Evolutionary conservation across 148 eudicot genomes (phyloP), one percentile per base, ranked within the genome.

Genomic region (Rhododendron ovatum): DNA sequence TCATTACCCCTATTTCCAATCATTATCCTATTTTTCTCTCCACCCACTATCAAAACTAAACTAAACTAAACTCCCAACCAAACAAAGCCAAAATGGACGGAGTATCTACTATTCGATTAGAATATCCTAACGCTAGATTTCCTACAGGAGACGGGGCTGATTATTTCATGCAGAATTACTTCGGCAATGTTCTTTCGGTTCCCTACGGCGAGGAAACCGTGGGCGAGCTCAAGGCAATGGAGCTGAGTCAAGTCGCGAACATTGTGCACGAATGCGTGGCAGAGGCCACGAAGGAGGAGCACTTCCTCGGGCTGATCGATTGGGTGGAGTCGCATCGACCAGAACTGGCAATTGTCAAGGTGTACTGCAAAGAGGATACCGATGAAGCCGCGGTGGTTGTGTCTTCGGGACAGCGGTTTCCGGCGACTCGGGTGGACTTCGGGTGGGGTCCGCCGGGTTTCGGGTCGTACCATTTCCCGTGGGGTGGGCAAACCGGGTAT

Each of bases 401-500:
- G 7, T 82, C 84, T 1, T 82, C 84, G 15, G 84, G 84, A 12
- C 69, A 12, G 48, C 48, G 50, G 71, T 82, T 82, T 11, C 84
- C 73, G 33, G 84, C 24, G 20, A 1, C 14, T 1, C 12, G 24
- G 84, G 28, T 82, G 48, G 84, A 82, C 30, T 82, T 82, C 2
- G 84, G 84, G 47, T 82, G 84, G 84, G 71, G 84, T 0, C 13
- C n/a, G 30, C 84, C 84, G 26, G 84, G n/a, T 17, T 82, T 82
- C 7, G 84, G 71, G 71, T 82, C 84, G 30, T 82, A 55, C 84
- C 84, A 82, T 37, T 82, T 82, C 7, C 84, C 84, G 5, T 82
- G 84, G 84, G 84, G 84, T 1, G 84, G 84, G 15, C 28, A 59
- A 12, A 57, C 84, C 2, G 84, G 84, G 71, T 82, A 82, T 37